Percentiles rank a stretch among this genome's conserved stretches.
phyloP scores from a whole-genome alignment of 257 asterid genomes.

The Nicotiana knightiana region DNA sequence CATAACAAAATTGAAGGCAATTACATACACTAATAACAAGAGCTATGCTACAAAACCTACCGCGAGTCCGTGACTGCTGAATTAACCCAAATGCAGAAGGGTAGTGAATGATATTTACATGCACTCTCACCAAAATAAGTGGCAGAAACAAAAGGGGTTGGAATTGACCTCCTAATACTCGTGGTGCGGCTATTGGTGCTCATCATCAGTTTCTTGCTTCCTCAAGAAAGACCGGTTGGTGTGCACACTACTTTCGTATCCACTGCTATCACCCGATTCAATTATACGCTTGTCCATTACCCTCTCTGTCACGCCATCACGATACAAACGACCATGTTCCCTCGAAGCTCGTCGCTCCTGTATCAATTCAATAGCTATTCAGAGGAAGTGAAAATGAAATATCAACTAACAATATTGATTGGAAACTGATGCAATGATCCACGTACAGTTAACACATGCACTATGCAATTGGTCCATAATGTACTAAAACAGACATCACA shows the following conservation, averaged over 20 bases:
- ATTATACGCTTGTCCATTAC: slow-evolving; percentile 34
- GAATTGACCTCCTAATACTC: slow-evolving; percentile 1
- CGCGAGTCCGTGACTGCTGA: background rate
- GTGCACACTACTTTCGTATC: slow-evolving; percentile 75
- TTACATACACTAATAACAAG: background rate
- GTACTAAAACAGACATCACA: background rate
- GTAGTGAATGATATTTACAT: slow-evolving; percentile 41
- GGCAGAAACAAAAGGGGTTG: slow-evolving; percentile 1
- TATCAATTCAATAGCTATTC: background rate
- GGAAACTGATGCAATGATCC: background rate
- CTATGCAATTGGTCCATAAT: background rate
- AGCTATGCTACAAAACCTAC: slow-evolving; percentile 22
- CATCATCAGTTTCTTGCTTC: slow-evolving; percentile 63
- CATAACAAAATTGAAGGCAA: background rate
- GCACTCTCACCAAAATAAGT: slow-evolving; percentile 9
- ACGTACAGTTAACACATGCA: background rate
- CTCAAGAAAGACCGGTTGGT: slow-evolving; percentile 43
- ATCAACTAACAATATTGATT: background rate
- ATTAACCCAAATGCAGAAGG: slow-evolving; percentile 21
- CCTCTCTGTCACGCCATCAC: slow-evolving; percentile 35
- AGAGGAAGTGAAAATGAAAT: background rate
- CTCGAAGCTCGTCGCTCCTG: slow-evolving; percentile 65
- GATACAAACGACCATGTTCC: slow-evolving; percentile 35
- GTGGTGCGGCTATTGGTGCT: slow-evolving; percentile 23
- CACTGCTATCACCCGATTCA: slow-evolving; percentile 84